Conservation (phyloP, 1,139 yeast species). For the Suzukiozyma palmioleophila region DNA sequence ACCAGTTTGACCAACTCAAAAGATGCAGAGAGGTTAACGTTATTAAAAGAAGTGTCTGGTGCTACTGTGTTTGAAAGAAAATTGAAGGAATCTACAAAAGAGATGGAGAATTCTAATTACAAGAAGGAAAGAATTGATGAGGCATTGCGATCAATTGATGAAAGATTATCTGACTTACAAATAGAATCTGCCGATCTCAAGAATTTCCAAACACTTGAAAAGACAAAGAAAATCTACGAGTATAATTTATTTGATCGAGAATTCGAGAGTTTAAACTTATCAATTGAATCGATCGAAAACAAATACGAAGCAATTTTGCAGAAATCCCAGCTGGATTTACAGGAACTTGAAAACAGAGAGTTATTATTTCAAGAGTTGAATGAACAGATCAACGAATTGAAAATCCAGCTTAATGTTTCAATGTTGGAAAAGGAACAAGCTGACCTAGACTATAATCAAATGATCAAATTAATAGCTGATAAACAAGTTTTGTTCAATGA, state of each 20-base stretch:
- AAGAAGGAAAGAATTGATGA: constrained; percentile 75
- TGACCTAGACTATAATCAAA: constrained; percentile 46
- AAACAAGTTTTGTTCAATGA: constrained; percentile 39
- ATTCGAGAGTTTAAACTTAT: constrained; percentile 53
- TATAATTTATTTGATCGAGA: constrained; percentile 79
- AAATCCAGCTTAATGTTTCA: constrained; percentile 34
- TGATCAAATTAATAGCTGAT: constrained; percentile 34
- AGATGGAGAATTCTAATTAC: constrained; percentile 67
- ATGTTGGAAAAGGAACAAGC: constrained; percentile 50
- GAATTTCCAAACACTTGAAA: constrained; percentile 64
- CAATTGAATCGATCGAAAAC: constrained; percentile 59
- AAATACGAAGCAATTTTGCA: constrained; percentile 50
- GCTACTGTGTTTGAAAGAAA: constrained; percentile 87
- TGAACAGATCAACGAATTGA: constrained; percentile 40
- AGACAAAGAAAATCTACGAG: constrained; percentile 65
- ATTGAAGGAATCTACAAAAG: constrained; percentile 71
- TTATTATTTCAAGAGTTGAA: constrained; percentile 42
- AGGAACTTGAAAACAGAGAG: constrained; percentile 48
- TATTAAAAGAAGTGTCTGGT: constrained; percentile 92
- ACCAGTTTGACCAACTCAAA: constrained; percentile 84
- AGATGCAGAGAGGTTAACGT: constrained; percentile 71
- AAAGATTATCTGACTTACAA: constrained; percentile 71
- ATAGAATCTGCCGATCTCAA: constrained; percentile 76
- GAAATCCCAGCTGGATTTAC: constrained; percentile 39
- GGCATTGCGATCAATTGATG: constrained; percentile 65